Evolutionary conservation across 1,284 basidiomycete species (phyloP).

Genomic region (Marasmius sp.): DNA sequence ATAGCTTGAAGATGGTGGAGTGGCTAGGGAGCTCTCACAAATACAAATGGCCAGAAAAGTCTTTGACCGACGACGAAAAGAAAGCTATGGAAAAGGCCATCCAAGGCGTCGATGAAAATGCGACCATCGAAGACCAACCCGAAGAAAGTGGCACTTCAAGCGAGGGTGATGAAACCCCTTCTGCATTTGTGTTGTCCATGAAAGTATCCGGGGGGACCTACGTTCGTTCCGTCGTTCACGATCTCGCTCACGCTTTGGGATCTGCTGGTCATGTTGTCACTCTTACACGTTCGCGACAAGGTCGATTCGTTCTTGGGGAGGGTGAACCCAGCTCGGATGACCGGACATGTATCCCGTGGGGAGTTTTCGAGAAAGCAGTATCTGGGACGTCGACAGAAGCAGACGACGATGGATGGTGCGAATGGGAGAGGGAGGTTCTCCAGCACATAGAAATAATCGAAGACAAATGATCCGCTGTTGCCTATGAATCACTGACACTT

Average conservation of each 20-base stretch:
- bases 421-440: constrained; percentile 74
- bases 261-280: constrained; percentile 91
- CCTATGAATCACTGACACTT: too few relatives aligned
- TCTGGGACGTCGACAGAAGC: constrained; percentile 37
- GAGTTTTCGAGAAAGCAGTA: constrained; percentile 70
- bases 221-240: constrained; percentile 90
- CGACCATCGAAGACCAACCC: constrained; percentile 22
- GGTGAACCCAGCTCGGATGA: constrained; percentile 40
- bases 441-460: constrained; percentile 59
- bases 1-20: constrained; percentile 72
- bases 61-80: constrained; percentile 69
- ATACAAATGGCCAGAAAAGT: constrained; percentile 74
- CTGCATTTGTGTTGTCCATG: constrained; percentile 88
- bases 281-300: constrained; percentile 83
- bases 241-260: constrained; percentile 79
- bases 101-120: constrained; percentile 37
- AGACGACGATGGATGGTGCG: constrained; percentile 63
- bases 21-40: constrained; percentile 68
- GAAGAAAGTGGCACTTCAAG: constrained; percentile 18
- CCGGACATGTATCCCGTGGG: constrained; percentile 72
- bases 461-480: constrained; percentile 6
- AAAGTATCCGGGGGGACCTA: constrained; percentile 96
- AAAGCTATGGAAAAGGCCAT: constrained; percentile 68
- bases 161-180: constrained; percentile 50
- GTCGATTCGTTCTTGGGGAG: constrained; percentile 65